These are phyloP conservation scores for Zymoseptoria tritici DNA, from an alignment of 2,329 filamentous ascomycete genomes.

Conservation along the genomic window DNA sequence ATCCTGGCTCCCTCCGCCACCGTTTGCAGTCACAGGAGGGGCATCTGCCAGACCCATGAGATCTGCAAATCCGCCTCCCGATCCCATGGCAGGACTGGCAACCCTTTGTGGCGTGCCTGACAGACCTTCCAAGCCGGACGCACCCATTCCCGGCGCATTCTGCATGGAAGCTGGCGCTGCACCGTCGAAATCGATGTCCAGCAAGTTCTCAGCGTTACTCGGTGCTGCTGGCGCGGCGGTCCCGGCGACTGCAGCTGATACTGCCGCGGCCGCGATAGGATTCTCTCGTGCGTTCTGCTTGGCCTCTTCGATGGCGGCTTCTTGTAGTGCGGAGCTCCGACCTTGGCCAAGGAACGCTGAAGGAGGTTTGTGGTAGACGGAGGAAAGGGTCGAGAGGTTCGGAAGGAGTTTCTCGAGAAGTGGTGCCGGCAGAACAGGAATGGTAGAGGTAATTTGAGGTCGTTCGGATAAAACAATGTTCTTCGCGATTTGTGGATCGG, in stretches of 20 bases:
- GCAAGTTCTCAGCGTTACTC: constrained; percentile 83
- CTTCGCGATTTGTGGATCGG: constrained; percentile 84
- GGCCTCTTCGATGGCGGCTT: constrained; percentile 93
- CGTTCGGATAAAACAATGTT: constrained; percentile 89
- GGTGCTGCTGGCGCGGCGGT: constrained; percentile 40
- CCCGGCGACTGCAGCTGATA: constrained; percentile 54
- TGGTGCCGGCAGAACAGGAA: constrained; percentile 74
- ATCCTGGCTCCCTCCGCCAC: constrained; percentile 39
- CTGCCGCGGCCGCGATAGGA: constrained; percentile 79
- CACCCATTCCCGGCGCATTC: constrained; percentile 47
- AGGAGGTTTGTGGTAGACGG: constrained; percentile 96
- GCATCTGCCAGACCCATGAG: constrained; percentile 60
- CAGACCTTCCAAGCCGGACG: constrained; percentile 47
- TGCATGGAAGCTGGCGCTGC: constrained; percentile 83
- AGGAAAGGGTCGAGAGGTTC: constrained; percentile 89
- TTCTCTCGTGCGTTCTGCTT: constrained; percentile 87
- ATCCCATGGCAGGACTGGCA: constrained; percentile 50
- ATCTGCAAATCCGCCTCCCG: constrained; percentile 62
- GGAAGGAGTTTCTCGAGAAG: constrained; percentile 83
- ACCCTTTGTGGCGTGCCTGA: constrained; percentile 62
- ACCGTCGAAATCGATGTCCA: constrained; percentile 95
- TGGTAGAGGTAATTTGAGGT: constrained; percentile 88
- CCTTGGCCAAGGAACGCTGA: constrained; percentile 97
- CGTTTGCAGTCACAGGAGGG: constrained; percentile 21
- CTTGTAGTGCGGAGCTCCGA: constrained; percentile 86